Base-by-base conservation (phyloP, 352 stramenopile genomes). In the Globisporangium spiculum region DNA sequence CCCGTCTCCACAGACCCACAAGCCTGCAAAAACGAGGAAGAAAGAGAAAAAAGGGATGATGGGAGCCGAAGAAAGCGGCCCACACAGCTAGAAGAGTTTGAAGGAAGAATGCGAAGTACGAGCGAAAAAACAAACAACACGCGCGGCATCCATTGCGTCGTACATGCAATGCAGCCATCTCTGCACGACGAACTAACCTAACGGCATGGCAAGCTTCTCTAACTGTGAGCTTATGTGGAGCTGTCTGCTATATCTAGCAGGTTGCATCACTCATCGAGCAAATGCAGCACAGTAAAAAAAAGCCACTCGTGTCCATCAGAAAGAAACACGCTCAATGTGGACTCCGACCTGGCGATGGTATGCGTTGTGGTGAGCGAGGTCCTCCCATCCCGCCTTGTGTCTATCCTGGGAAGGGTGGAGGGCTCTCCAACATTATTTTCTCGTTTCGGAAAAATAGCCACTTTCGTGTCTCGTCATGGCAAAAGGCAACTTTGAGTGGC, bases 401-500 rank as follows among this genome's bases (percentile, higher is more conserved):
- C 41, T n/a, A 50, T 50, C 16, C 38, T 46, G 14, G 16, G 41
- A 50, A n/a, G 16, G 41, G 16, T 50, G 41, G 41, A 30, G 27
- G n/a, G 27, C 27, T 41, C 54, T 32, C 27, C n/a, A 10, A 7
- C 41, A 24, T 26, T 60, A 10, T 22, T 24, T 30, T 27, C 8
- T 56, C 1, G 1, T 32, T 4, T 16, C 10, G 18, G 10, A 18
- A 59, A 44, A 44, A 22, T 60, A 27, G 54, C 54, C 54, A 60
- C 16, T 27, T 20, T 56, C 48, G 24, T 56, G 50, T 18, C 41
- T 16, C 41, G 41, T 50, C 41, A 50, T 50, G 22, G 26, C 52
- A 60, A 60, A 59, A 60, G 54, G 27, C 54, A 60, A 60, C 54
- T 60, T 60, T 32, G 52, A 58, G 52, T 58, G 22, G 52, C 52